Base-by-base conservation (phyloP, 2,329 filamentous ascomycete species). In the Neoarthrinium moseri region DNA sequence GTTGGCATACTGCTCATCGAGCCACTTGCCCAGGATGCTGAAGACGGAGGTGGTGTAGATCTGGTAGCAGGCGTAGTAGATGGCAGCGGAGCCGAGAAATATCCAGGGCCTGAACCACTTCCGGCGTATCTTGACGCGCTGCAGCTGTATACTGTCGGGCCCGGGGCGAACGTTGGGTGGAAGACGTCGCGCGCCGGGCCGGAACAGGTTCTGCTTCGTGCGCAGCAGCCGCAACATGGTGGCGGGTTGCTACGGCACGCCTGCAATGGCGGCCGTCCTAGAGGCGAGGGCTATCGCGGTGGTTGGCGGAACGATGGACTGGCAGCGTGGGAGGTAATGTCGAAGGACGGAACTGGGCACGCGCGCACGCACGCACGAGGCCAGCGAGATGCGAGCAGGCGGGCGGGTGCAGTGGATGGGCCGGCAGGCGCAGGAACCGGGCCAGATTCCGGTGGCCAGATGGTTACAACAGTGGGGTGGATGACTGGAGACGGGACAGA, bases 41-140 rank as follows among this genome's bases (percentile, higher is more conserved):
- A 79, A 59, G 13, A 81, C 69, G n/a, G 73, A 56, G 8, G 60
- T 64, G 21, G 61, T 61, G 56, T 77, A 79, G 26, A 75, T 56
- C 27, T 69, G 58, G 54, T 64, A 76, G 51, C 69, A 61, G 34
- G 56, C 32, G 47, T 59, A 65, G 27, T 52, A 71, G 3, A 65
- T 50, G 34, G 70, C 64, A 30, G 62, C 46, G 5, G 52, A 56
- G 21, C 32, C 4, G 23, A 26, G 8, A 30, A 38, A 38, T 48
- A 22, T 53, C 58, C 32, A 53, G 35, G 52, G 47, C 45, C 50
- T 59, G 43, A 58, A 55, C 52, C 51, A 54, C 50, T 46, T 61
- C 45, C 45, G 52, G 10, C 47, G 52, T 20, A 64, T 49, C 36
- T 53, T 63, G 23, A 65, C 59, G 17, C 50, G 52, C 32, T 65